A percentile compares a stretch with the other conserved stretches of the same genome.
Evolutionary conservation across 2,329 filamentous ascomycete species (phyloP).

Genomic region (Neurospora sp.): DNA sequence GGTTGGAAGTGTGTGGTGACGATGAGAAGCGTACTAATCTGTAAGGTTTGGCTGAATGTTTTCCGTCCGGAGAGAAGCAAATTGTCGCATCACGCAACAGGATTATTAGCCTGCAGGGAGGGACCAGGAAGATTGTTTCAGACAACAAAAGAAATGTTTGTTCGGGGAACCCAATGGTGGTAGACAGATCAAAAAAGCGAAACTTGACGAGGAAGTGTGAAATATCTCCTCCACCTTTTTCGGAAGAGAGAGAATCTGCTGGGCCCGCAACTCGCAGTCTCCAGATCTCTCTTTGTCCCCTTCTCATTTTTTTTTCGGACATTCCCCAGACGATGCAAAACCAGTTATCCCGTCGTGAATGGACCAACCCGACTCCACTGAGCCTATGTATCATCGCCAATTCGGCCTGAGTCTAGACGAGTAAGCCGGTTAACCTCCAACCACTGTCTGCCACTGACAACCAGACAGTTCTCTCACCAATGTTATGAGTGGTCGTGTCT

Average conservation of each 20-base stretch:
- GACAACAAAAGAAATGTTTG: too few relatives aligned
- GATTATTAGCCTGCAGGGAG: too few relatives aligned
- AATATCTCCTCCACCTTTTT: neutral
- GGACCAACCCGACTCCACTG: too few relatives aligned
- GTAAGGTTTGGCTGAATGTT: too few relatives aligned
- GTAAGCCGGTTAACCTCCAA: neutral
- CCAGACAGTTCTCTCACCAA: neutral
- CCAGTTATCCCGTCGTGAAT: neutral
- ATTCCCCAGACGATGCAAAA: neutral
- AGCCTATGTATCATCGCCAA: neutral
- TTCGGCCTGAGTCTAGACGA: neutral
- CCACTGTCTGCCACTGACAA: neutral
- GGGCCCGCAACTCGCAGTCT: neutral
- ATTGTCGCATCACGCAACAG: too few relatives aligned
- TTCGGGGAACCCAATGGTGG: too few relatives aligned
- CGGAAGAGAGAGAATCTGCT: neutral
- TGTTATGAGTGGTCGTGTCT: neutral
- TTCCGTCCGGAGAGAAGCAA: too few relatives aligned
- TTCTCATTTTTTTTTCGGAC: neutral
- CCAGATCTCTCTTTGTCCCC: neutral
- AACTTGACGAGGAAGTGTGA: too few relatives aligned
- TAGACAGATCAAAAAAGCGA: too few relatives aligned
- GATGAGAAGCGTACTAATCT: too few relatives aligned
- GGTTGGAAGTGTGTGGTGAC: too few relatives aligned
- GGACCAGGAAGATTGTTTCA: too few relatives aligned